Evolutionary conservation across 2,329 filamentous ascomycete species (phyloP), one percentile per base, ranked within the genome.

Genomic region (Emmonsia crescens): DNA sequence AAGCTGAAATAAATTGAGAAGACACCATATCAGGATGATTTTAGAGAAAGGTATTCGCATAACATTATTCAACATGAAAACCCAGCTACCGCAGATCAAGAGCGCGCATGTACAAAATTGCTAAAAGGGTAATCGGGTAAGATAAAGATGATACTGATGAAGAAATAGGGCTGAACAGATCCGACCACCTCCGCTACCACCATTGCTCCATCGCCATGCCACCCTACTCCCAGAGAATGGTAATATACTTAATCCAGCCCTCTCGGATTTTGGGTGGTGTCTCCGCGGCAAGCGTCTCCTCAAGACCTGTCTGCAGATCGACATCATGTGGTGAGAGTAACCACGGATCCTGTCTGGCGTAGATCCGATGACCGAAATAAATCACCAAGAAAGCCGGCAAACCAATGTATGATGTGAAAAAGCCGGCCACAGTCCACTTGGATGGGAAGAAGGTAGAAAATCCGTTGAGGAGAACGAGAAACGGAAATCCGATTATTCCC

Each of bases 381-480:
- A 86, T 66, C 2, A 74, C 62, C 14, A 82, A 66, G 68, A 88
- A 88, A 21, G 85, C 80, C 0, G 84, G 83, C 57, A 88, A 82
- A 9, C 84, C 84, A n/a, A 87, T 80, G 67, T 88, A 88, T 0
- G 83, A 79, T 0, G 84, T 85, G 66, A 87, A 74, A 68, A 94
- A 94, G 67, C 79, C 79, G 5, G 80, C 77, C 0, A 80, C 81
- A 19, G 78, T 82, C 82, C 85, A 93, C 33, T 85, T 78, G 8
- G 78, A 75, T 0, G 84, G 83, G 71, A 87, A 87, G 71, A 93
- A 92, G 16, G 88, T 82, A 42, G 85, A 82, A 74, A 91, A 93
- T 1, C 88, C 89, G 68, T 90, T 90, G 66, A 89, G 86, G 2
- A 92, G 74, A 1, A 81, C 83, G n/a, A 92, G 77, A 60, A 90